Conservation (phyloP, 768 basidiomycete species). For the Cystobasidium onofrii region DNA sequence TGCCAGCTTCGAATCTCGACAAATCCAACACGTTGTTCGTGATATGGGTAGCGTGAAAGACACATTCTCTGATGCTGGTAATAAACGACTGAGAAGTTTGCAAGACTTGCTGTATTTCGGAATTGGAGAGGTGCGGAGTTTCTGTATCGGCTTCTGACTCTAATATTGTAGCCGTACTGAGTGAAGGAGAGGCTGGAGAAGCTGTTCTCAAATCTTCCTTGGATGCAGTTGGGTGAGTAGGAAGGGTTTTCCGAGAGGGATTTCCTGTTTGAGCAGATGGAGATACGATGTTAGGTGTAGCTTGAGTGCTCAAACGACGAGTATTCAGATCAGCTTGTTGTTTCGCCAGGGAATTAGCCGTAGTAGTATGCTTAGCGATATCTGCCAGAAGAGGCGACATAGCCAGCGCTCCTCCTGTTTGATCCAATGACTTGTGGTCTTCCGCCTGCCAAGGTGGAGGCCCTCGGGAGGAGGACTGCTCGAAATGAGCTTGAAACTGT, state of each 20-base stretch:
- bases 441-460: not conserved
- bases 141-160: conserved; percentile 3
- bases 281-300: not conserved
- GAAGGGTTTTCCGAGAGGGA: not conserved
- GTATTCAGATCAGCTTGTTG: not conserved
- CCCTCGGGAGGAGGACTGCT: not conserved
- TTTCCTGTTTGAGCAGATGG: not conserved
- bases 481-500: not conserved
- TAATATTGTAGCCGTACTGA: not conserved
- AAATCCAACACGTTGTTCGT: conserved; percentile 20
- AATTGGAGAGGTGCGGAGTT: not conserved
- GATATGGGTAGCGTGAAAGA: conserved; percentile 25
- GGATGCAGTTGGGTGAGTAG: not conserved
- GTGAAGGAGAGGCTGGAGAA: not conserved
- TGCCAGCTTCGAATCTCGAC: conserved; percentile 19
- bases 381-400: conserved; percentile 15
- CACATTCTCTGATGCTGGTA: conserved; percentile 19
- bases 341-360: not conserved
- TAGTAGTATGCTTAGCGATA: not conserved
- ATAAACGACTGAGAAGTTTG: conserved; percentile 19
- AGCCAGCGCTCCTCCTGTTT: not conserved
- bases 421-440: not conserved
- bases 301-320: not conserved
- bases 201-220: not conserved
- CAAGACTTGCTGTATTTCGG: conserved; percentile 1